These are phyloP conservation scores for Chytridium lagenaria DNA, from an alignment of 371 early-diverging fungal species.

Conservation along the genomic window DNA sequence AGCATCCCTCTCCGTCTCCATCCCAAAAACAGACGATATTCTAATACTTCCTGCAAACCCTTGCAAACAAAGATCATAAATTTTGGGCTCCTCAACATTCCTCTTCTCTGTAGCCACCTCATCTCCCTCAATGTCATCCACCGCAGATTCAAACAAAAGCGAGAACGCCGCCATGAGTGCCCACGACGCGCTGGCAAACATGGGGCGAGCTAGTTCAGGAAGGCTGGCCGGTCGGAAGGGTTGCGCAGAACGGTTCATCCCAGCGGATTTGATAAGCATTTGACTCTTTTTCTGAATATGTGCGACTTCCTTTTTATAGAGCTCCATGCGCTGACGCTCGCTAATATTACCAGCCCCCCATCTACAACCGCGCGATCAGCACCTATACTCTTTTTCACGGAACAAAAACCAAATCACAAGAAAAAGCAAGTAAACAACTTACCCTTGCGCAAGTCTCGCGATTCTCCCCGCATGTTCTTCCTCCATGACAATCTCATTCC, in stretches of 20 bases:
- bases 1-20: conserved; percentile 66
- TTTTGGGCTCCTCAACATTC: conserved; percentile 40
- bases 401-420: not conserved
- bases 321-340: conserved; percentile 56
- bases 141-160: conserved; percentile 54
- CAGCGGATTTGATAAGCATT: conserved; percentile 39
- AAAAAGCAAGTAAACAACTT: not conserved
- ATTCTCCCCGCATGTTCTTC: conserved; percentile 55
- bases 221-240: conserved; percentile 49
- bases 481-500: conserved; percentile 63
- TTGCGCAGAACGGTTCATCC: conserved; percentile 15
- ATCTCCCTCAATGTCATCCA: conserved; percentile 37
- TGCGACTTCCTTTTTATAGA: conserved; percentile 55
- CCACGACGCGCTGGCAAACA: conserved; percentile 59
- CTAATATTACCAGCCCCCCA: conserved; percentile 54
- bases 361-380: conserved; percentile 13
- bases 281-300: conserved; percentile 60
- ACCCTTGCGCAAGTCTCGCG: conserved; percentile 53
- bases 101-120: not conserved
- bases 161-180: conserved; percentile 60
- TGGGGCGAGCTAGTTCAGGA: conserved; percentile 57
- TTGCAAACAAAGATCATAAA: conserved; percentile 56
- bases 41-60: conserved; percentile 56
- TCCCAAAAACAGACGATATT: conserved; percentile 51
- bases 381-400: too few species aligned